Evolutionary conservation across 2,329 filamentous ascomycete genomes (phyloP).

Genomic region (Epichloe sylvatica): DNA sequence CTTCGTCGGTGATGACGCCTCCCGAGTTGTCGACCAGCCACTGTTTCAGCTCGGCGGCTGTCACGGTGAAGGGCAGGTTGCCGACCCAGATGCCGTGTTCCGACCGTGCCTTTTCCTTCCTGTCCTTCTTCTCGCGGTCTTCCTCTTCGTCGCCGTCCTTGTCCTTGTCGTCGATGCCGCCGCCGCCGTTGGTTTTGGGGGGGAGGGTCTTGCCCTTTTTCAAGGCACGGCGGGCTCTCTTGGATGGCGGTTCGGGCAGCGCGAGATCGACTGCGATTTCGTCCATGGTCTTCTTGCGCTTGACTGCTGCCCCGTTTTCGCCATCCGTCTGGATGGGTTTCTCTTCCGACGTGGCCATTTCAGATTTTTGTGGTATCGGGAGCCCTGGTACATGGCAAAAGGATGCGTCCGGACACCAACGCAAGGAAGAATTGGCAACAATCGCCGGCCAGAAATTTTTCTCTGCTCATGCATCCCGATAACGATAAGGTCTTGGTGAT

Average conservation of each 20-base stretch:
- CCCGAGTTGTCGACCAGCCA: conserved; percentile 67
- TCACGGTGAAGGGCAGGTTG: conserved; percentile 76
- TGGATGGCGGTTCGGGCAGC: conserved; percentile 88
- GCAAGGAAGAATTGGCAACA: neutral
- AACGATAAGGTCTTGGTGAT: neutral
- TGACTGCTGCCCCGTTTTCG: conserved; percentile 20
- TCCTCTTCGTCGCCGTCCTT: conserved; percentile 21
- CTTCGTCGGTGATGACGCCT: conserved; percentile 48
- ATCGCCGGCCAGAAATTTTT: neutral
- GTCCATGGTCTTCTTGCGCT: conserved; percentile 59
- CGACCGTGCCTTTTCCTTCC: conserved; percentile 46
- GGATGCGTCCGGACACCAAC: neutral
- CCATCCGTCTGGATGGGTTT: conserved; percentile 2
- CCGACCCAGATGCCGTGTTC: conserved; percentile 89
- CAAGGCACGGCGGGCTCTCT: conserved; percentile 76
- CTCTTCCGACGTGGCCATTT: conserved; percentile 8
- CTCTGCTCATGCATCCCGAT: neutral
- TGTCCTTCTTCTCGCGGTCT: conserved; percentile 25
- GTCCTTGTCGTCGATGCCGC: conserved; percentile 13
- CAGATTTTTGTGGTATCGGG: neutral
- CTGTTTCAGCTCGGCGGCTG: conserved; percentile 56
- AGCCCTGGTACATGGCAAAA: neutral
- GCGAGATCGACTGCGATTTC: conserved; percentile 82
- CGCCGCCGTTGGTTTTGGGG: conserved; percentile 25
- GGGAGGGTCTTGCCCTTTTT: conserved; percentile 64